Evolutionary conservation across 208 protist genomes (phyloP), one percentile per base, ranked within the genome.

Genomic region (Acanthamoeba triangularis): DNA sequence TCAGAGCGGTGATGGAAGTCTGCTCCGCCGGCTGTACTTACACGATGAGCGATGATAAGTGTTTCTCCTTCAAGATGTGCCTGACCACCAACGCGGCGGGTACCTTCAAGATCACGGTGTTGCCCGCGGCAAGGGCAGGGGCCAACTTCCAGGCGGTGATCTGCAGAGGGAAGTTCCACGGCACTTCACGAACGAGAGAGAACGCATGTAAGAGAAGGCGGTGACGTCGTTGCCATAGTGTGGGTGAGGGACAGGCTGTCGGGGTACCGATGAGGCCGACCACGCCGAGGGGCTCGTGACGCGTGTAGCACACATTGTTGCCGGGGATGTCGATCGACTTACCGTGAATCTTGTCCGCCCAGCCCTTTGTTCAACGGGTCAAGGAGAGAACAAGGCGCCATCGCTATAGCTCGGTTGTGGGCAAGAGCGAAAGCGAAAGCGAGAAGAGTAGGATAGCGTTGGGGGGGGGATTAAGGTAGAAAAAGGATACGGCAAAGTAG

Each of bases 1-100:
- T 96, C 10, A 99, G 96, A 13, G 98, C 97, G 44, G 96, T 97
- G 35, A 99, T 97, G 52, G 98, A 98, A 7, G 98, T 99, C 96
- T 98, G 97, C 97, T 99, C 98, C 20, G 98, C 97, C 44, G 98
- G 97, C 96, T 99, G 49, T 54, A 11, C 0, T 54, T 18, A 11
- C 7, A 54, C 49, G 14, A 54, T 20, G 14, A 20, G 13, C 49
- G 10, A 54, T 8, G 99, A 35, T 98, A 91, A 47, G 99, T 41
- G 1, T 41, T 41, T 3, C 3, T 41, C 3, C 37, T 41, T 41
- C n/a, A n/a, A n/a, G n/a, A n/a, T n/a, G n/a, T 41, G 37, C 37
- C 37, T 3, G 37, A 41, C 1, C 44, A 1, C 35, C 49, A 54
- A 11, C 49, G 0, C 10, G 49, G 14, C 6, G 49, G 20, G 35